Base-by-base conservation (phyloP, 768 basidiomycete species). In the Heimioporus sp. region DNA sequence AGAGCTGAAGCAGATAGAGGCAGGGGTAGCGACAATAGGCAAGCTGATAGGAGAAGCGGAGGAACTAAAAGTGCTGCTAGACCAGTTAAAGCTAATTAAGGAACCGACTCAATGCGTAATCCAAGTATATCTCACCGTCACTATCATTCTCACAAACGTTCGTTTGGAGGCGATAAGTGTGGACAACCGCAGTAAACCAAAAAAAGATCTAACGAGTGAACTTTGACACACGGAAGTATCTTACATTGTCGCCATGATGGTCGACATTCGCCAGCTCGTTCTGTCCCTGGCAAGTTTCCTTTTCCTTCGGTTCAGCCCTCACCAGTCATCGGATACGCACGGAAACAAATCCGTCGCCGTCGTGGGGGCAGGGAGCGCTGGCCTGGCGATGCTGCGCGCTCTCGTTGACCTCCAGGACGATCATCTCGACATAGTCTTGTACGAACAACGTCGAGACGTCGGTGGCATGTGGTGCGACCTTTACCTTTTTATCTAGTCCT, bases 351-450 rank as follows among this genome's bases (percentile, higher is more conserved):
- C 75, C 5, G 77, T 85, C 46, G 82, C 76, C 9, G 75, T 85
- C 44, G 70, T 85, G n/a, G 83, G 83, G 10, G 79, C 75, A 7
- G 82, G 81, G 1, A 82, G 77, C 56, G 80, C 76, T 6, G 82
- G 82, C 2, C 65, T 85, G 28, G 79, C 77, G 2, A 72, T 74
- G 63, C 63, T 85, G 24, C 80, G 79, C 60, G 76, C 75, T 7
- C 60, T 80, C 15, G 62, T 78, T 5, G 78, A 80, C 60, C 57
- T 84, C 7, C 77, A 79, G 11, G 64, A 67, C 17, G 48, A 59
- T 19, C 61, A 61, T 10, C 80, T 80, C 74, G 73, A 79, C 20
- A 65, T 85, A 20, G 75, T 75, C 15, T 60, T 83, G 47, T 82
- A 75, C 56, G 83, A 86, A 57, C 74, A 80, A 61, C 72, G 80